These are phyloP conservation scores for Ensete glaucum DNA, from an alignment of 176 grass and related monocot species.

Conservation along the genomic window DNA sequence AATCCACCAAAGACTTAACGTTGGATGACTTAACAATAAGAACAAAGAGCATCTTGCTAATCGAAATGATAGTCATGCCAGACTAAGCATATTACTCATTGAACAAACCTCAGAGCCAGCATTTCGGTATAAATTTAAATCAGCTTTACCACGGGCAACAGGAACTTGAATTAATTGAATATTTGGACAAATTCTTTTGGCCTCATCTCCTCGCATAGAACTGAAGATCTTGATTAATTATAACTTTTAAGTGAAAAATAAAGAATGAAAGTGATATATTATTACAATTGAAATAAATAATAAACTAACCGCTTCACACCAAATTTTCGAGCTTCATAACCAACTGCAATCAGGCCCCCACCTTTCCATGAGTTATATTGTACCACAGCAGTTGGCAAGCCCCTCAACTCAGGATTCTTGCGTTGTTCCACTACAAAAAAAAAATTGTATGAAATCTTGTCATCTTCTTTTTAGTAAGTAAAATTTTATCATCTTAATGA, in stretches of 20 bases:
- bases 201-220: conserved; percentile 93
- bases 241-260: background rate
- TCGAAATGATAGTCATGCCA: background rate
- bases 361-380: conserved; percentile 97
- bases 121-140: conserved; percentile 73
- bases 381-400: conserved; percentile 84
- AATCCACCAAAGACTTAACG: background rate
- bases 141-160: conserved; percentile 77
- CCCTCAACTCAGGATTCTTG: conserved; percentile 55
- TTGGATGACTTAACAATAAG: background rate
- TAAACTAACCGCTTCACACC: conserved; percentile 65
- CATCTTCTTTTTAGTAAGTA: background rate
- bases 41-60: background rate
- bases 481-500: background rate
- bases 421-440: conserved; percentile 60
- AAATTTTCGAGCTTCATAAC: conserved; percentile 89
- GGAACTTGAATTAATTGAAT: conserved; percentile 86
- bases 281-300: background rate
- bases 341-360: conserved; percentile 73
- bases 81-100: background rate
- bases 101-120: conserved; percentile 68
- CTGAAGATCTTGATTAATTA: conserved; percentile 22
- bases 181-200: conserved; percentile 57
- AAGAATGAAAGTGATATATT: background rate
- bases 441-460: background rate